Conservation (phyloP, 2,329 filamentous ascomycete genomes). For the Colletotrichum shisoi region DNA sequence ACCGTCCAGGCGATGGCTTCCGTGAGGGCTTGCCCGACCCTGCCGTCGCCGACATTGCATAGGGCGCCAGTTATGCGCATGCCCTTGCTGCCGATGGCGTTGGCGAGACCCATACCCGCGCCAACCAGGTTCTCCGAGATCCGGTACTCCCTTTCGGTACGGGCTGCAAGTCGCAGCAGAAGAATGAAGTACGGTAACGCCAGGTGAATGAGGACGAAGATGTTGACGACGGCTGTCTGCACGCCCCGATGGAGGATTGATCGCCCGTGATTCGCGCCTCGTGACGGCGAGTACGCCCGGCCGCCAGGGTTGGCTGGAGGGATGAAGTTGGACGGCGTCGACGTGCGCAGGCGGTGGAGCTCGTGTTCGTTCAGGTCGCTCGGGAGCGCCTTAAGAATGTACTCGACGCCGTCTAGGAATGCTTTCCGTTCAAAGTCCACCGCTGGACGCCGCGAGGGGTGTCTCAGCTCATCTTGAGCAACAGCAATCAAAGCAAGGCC, state of each 20-base stretch:
- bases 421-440: slow-evolving; percentile 61
- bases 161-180: slow-evolving; percentile 62
- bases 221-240: slow-evolving; percentile 63
- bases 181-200: slow-evolving; percentile 67
- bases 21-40: slow-evolving; percentile 65
- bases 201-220: slow-evolving; percentile 68
- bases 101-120: slow-evolving; percentile 60
- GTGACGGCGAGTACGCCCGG: slow-evolving; percentile 43
- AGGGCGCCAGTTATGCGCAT: slow-evolving; percentile 63
- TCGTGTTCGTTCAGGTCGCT: slow-evolving; percentile 64
- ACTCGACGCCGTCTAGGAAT: slow-evolving; percentile 70
- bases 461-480: slow-evolving; percentile 34
- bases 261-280: slow-evolving; percentile 28
- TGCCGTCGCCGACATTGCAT: slow-evolving; percentile 69
- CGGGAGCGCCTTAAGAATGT: slow-evolving; percentile 70
- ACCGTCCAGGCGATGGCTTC: slow-evolving; percentile 68
- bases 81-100: slow-evolving; percentile 61
- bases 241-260: slow-evolving; percentile 68
- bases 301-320: slow-evolving; percentile 33
- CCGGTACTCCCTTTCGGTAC: slow-evolving; percentile 72
- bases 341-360: slow-evolving; percentile 57
- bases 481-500: slow-evolving; percentile 35
- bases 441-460: slow-evolving; percentile 23
- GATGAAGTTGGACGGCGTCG: slow-evolving; percentile 54
- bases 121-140: slow-evolving; percentile 67